Evolutionary conservation across 495 filamentous ascomycete genomes (phyloP).

Genomic region (Xylaria cubensis): DNA sequence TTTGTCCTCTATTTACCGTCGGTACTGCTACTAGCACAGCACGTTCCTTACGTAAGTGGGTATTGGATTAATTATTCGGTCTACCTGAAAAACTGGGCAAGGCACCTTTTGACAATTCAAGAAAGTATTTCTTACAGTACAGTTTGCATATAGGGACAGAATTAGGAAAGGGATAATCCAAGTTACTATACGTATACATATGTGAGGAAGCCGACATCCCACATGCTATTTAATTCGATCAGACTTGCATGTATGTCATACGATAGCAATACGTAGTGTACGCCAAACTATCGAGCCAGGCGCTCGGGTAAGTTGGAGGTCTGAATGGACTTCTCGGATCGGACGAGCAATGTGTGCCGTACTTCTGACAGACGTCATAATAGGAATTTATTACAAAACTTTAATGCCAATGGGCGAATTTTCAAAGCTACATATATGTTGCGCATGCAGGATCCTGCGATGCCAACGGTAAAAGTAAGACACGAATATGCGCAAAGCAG

Average conservation of each 20-base stretch:
- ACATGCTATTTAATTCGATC: background rate
- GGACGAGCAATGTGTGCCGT: background rate
- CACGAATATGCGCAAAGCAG: background rate
- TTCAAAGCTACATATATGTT: conserved; percentile 1
- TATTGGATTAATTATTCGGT: background rate
- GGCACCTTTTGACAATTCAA: background rate
- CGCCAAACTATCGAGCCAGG: background rate
- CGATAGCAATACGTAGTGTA: background rate
- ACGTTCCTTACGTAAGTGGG: background rate
- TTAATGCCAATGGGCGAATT: background rate
- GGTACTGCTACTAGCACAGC: background rate
- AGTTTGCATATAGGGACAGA: background rate
- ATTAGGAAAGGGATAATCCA: background rate
- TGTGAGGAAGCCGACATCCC: background rate
- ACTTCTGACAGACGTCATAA: conserved; percentile 5
- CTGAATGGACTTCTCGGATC: background rate
- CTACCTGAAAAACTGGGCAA: background rate
- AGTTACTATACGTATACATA: background rate
- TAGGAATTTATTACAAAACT: background rate
- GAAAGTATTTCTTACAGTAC: background rate
- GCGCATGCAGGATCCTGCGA: conserved; percentile 1
- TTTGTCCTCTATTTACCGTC: background rate
- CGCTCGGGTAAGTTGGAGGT: background rate
- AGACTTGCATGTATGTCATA: background rate
- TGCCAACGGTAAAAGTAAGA: background rate